These are phyloP conservation scores for Panicum miliaceum DNA, from an alignment of 176 grass and related monocot genomes.

Conservation along the genomic window DNA sequence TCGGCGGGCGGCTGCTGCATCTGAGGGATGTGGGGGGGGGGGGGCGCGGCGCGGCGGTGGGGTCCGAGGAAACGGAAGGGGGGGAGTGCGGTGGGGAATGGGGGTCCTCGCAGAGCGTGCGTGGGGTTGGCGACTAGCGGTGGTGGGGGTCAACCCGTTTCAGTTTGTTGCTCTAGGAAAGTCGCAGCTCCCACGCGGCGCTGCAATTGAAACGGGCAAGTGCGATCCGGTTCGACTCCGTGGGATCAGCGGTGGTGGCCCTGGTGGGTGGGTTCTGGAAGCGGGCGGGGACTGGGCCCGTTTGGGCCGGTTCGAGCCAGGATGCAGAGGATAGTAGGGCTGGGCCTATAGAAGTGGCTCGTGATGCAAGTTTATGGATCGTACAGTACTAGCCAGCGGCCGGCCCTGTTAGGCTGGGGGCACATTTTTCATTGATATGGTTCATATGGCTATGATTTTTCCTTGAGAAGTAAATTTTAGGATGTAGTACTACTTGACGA, in stretches of 20 bases:
- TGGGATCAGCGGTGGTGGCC: background rate
- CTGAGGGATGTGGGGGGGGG: constrained; percentile 6
- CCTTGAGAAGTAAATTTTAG: too few relatives aligned
- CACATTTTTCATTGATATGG: too few relatives aligned
- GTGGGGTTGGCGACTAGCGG: background rate
- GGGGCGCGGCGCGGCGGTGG: background rate
- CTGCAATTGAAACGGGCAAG: constrained; percentile 18
- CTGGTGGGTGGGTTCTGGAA: background rate
- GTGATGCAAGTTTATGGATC: too few relatives aligned
- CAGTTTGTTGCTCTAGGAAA: background rate
- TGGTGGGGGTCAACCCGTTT: constrained; percentile 47
- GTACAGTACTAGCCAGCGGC: too few relatives aligned
- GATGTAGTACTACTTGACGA: too few relatives aligned
- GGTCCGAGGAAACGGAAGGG: constrained; percentile 8
- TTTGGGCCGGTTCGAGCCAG: background rate
- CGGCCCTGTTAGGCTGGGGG: too few relatives aligned
- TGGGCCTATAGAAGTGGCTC: too few relatives aligned
- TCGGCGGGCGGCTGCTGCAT: constrained; percentile 53
- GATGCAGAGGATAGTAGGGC: too few relatives aligned
- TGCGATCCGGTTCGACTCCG: background rate
- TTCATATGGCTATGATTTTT: too few relatives aligned
- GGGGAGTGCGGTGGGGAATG: background rate
- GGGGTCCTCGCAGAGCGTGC: background rate
- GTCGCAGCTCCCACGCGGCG: constrained; percentile 32
- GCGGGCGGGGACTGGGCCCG: background rate